Conservation (phyloP, 768 basidiomycete genomes). For the Tricholoma terreum region DNA sequence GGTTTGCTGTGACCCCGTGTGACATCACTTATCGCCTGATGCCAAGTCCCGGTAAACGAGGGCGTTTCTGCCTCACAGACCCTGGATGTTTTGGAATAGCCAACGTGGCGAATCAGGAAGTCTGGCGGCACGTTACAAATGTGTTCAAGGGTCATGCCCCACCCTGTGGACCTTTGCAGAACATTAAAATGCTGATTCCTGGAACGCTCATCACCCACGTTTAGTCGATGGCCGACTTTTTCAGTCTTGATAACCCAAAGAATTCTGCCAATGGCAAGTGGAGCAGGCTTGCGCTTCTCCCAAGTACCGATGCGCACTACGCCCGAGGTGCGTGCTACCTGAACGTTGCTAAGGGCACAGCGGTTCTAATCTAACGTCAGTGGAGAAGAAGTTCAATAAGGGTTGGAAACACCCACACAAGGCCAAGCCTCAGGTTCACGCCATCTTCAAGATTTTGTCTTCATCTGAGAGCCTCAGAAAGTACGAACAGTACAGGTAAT, state of each 20-base stretch:
- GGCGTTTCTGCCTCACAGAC: not conserved
- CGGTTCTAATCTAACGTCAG: slow-evolving; percentile 4
- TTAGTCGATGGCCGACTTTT: slow-evolving; percentile 29
- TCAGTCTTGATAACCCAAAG: slow-evolving; percentile 41
- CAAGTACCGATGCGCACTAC: slow-evolving; percentile 32
- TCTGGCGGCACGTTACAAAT: not conserved
- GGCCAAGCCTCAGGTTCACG: slow-evolving; percentile 14
- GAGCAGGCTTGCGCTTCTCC: slow-evolving; percentile 42
- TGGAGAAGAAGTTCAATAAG: slow-evolving; percentile 15
- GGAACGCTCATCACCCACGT: not conserved
- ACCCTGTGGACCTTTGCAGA: not conserved
- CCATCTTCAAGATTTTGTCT: slow-evolving; percentile 16
- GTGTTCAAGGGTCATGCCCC: not conserved
- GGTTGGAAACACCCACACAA: slow-evolving; percentile 22
- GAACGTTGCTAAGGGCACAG: not conserved
- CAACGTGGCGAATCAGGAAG: not conserved
- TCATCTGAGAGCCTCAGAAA: slow-evolving; percentile 10
- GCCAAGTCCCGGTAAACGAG: not conserved
- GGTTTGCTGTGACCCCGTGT: not conserved
- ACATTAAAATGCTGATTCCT: not conserved
- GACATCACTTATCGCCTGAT: not conserved
- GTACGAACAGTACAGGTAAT: slow-evolving; percentile 17
- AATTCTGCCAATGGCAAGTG: slow-evolving; percentile 37
- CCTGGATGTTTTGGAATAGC: not conserved
- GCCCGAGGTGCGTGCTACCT: slow-evolving; percentile 35